Evolutionary conservation across 2,329 filamentous ascomycete species (phyloP), one percentile per base, ranked within the genome.

Genomic region (Alternaria infectoria): DNA sequence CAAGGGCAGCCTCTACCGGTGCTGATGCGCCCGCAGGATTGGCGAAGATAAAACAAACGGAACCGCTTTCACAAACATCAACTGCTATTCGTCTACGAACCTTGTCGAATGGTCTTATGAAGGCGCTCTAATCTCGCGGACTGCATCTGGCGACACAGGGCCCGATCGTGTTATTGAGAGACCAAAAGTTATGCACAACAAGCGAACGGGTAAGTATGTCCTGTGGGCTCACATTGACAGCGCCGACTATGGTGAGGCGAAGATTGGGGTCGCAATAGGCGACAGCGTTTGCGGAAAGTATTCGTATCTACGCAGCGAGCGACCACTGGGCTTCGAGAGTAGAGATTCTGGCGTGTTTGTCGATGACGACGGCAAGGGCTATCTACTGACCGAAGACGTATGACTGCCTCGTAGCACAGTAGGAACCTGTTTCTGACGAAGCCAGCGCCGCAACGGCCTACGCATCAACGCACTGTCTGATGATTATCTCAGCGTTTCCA

Each of bases 41-140:
- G 90, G 90, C 15, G 90, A 92, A 74, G 89, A 91, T 79, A 91
- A 91, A 49, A 86, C 87, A 2, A 79, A 86, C n/a, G 88, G 89
- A 23, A 84, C 81, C 1, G 78, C 82, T 0, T 91, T 91, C 75
- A 85, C 87, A 62, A 88, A 88, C 55, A 81, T 91, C 68, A 91
- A 90, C 74, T 91, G 89, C 78, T 91, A 91, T 76, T 87, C 86
- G 0, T 89, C 87, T 13, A 82, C 81, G 12, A 82, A 91, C 74
- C 82, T 91, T 0, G 85, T 90, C 0, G 83, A 89, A 67, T 91
- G 90, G 90, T 86, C 81, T 0, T 88, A 87, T 61, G 86, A 85
- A 32, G 86, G 86, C 12, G 85, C 87, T 0, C 80, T 91, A 0
- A 80, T 92, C 2, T 86, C 86, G 0, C 83, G 82, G 0, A 84